Percentiles rank a stretch among this genome's conserved stretches.
Evolutionary conservation across 176 grass and related monocot species (phyloP).

Genomic region (bread wheat (Triticum aestivum)): IWGSC_CS_RefSeq_v2.1 NC_057812.1:651315590-651316089

Average conservation of each 20-base stretch:
- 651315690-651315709: too few relatives aligned
- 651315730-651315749: fast-evolving
- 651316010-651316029: too few relatives aligned
- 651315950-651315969: too few relatives aligned
- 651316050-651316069: too few relatives aligned
- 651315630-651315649: background rate
- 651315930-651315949: too few relatives aligned
- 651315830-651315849: background rate
- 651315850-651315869: background rate
- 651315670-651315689: too few relatives aligned
- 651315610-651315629: background rate
- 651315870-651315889: background rate
- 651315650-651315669: background rate
- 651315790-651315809: background rate
- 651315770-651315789: background rate
- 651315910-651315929: too few relatives aligned
- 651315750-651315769: background rate
- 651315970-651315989: too few relatives aligned
- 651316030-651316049: too few relatives aligned
- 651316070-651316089: fast-evolving
- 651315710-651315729: too few relatives aligned
- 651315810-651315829: background rate
- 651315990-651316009: fast-evolving
- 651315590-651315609: background rate
- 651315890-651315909: background rate